These are phyloP conservation scores for Boletus fagicola DNA, from an alignment of 768 basidiomycete genomes.

Conservation along the genomic window DNA sequence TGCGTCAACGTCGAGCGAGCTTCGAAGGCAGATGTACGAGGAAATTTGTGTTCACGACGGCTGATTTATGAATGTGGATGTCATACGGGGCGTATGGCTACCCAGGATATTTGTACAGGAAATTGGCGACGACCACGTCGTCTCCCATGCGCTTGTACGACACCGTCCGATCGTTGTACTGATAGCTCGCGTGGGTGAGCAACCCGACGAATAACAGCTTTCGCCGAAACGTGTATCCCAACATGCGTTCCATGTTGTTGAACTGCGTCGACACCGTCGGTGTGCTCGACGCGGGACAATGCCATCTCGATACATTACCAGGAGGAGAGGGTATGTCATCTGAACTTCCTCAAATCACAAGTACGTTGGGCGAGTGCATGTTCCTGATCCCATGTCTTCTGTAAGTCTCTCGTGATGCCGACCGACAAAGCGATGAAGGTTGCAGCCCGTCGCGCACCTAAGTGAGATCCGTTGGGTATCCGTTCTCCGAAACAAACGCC, in stretches of 20 bases:
- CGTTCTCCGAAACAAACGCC: conserved; percentile 45
- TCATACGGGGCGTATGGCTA: conserved; percentile 70
- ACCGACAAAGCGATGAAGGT: conserved; percentile 49
- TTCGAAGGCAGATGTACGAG: conserved; percentile 64
- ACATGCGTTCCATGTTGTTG: too few relatives aligned
- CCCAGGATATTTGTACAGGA: conserved; percentile 61
- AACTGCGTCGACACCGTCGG: too few relatives aligned
- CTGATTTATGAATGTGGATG: conserved; percentile 64
- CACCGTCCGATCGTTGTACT: conserved; percentile 53
- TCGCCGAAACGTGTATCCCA: too few relatives aligned
- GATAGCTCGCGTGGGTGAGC: conserved; percentile 69
- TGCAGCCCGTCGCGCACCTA: conserved; percentile 50
- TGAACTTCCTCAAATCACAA: conserved; percentile 31
- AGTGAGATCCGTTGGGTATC: conserved; percentile 49
- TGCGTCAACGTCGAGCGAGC: conserved; percentile 41
- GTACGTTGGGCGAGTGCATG: conserved; percentile 34
- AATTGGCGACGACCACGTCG: conserved; percentile 73
- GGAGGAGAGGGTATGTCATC: conserved; percentile 60
- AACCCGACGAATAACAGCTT: conserved; percentile 69
- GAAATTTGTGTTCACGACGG: conserved; percentile 72
- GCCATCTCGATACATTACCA: conserved; percentile 35
- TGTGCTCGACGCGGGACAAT: too few relatives aligned
- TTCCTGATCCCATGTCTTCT: conserved; percentile 52
- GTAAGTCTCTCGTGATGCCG: conserved; percentile 55
- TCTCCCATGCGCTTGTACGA: conserved; percentile 82